These are phyloP conservation scores for Aspergillus fischeri DNA, from an alignment of 2,329 filamentous ascomycete species.

Conservation along the genomic window DNA sequence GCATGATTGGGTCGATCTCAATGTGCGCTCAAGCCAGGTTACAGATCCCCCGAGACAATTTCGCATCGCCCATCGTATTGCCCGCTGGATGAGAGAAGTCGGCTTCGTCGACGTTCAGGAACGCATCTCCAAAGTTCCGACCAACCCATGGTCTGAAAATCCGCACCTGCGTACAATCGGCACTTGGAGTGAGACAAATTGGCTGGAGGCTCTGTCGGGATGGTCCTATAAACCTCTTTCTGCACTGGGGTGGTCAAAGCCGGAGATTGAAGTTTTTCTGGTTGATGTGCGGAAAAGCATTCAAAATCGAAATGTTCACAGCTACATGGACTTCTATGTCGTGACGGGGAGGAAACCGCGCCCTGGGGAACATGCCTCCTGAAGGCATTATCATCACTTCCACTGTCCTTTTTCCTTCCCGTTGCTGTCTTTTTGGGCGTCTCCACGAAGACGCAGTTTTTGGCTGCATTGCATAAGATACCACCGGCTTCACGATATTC, in stretches of 20 bases:
- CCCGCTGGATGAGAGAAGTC: constrained; percentile 51
- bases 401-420: neutral
- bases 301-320: constrained; percentile 38
- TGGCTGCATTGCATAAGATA: constrained; percentile 28
- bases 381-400: neutral
- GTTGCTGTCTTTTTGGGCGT: constrained; percentile 1
- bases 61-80: constrained; percentile 51
- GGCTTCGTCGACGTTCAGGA: constrained; percentile 57
- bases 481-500: constrained; percentile 18
- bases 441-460: constrained; percentile 1
- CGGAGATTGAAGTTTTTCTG: constrained; percentile 45
- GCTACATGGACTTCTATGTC: constrained; percentile 38
- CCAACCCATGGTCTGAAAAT: constrained; percentile 50
- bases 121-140: constrained; percentile 50
- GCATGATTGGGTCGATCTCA: constrained; percentile 46
- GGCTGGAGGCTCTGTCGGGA: constrained; percentile 41
- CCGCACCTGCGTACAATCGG: constrained; percentile 46
- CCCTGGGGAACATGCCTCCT: constrained; percentile 14
- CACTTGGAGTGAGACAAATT: constrained; percentile 46
- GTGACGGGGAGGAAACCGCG: constrained; percentile 36
- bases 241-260: constrained; percentile 40
- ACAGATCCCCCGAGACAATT: constrained; percentile 44
- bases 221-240: constrained; percentile 44
- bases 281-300: constrained; percentile 42
- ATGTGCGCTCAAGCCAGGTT: constrained; percentile 42